Evolutionary conservation across 176 grass and related monocot genomes (phyloP).

Genomic region (Coix lacrymajobi): DNA sequence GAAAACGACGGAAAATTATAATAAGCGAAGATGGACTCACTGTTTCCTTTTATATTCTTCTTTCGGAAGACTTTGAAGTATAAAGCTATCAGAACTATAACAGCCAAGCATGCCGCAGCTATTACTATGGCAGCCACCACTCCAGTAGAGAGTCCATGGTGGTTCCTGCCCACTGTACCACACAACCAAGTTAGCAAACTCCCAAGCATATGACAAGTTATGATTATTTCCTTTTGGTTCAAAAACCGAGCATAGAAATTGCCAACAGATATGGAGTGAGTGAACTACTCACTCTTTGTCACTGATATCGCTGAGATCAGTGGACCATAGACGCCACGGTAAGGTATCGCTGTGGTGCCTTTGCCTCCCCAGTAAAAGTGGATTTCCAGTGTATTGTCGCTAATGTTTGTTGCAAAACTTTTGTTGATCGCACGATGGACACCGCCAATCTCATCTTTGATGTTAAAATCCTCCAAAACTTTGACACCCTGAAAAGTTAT

Average conservation of each 20-base stretch:
- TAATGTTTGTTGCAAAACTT: constrained; percentile 46
- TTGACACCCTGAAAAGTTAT: constrained; percentile 49
- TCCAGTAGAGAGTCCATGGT: constrained; percentile 25
- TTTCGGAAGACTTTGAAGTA: constrained; percentile 40
- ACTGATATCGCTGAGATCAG: constrained; percentile 89
- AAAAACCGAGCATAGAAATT: neutral
- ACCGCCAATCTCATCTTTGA: constrained; percentile 57
- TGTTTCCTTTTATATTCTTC: constrained; percentile 30
- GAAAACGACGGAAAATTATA: neutral
- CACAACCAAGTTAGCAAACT: constrained; percentile 20
- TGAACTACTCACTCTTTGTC: constrained; percentile 37
- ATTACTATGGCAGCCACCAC: constrained; percentile 28
- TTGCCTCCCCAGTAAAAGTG: constrained; percentile 92
- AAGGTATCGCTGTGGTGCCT: constrained; percentile 66
- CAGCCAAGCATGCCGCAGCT: constrained; percentile 28
- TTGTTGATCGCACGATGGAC: constrained; percentile 28
- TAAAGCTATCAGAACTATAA: constrained; percentile 21
- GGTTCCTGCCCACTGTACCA: constrained; percentile 8
- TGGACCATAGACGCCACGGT: constrained; percentile 71
- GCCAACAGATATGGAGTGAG: neutral
- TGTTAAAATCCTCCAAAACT: constrained; percentile 81
- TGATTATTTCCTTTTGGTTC: neutral
- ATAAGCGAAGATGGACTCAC: constrained; percentile 41
- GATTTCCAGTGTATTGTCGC: constrained; percentile 65
- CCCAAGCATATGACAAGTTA: neutral